Base-by-base conservation (phyloP, 208 protist species). In the Porcisia deanei region DNA sequence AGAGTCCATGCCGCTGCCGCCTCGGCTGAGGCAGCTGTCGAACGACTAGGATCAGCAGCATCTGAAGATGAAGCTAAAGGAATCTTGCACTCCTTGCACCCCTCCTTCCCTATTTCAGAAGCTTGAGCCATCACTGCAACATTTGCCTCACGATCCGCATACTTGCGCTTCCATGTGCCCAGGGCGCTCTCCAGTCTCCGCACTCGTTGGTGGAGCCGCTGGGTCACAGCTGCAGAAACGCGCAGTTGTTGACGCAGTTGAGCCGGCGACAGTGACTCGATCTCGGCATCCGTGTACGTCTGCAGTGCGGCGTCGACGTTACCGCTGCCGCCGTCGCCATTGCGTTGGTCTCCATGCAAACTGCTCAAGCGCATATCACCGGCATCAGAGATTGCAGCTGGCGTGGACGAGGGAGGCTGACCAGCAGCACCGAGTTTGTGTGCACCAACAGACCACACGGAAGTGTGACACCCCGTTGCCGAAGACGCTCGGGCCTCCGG, bases 231-330 rank as follows among this genome's bases (percentile, higher is more conserved):
- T 1, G 78, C 49, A 0, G 78, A 66, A 2, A 82, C 49, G n/a
- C 55, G 30, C 47, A 82, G 72, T 68, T 81, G 77, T 39, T 61
- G 77, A 3, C 71, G 77, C 64, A 81, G 71, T 71, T 81, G 77
- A 0, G 43, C 64, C 1, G 65, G 61, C 3, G 77, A 74, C 45
- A 81, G 63, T 10, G 61, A 54, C 39, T 67, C 39, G 3, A 81
- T 1, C 49, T 81, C 77, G 3, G 77, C 71, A 20, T 81, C 78
- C 12, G 73, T 77, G 68, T 75, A 77, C 45, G 34, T 20, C 59
- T 43, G 78, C 55, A 43, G 68, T 20, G 3, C 47, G 4, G 25
- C 55, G 22, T 25, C 71, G 30, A 12, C 71, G 54, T 43, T 37
- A 20, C 3, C 45, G 47, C 20, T 37, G 7, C 54, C 2, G 55